Base-by-base conservation (phyloP, 768 basidiomycete genomes). In the Clitopilus passeckerianus region DNA sequence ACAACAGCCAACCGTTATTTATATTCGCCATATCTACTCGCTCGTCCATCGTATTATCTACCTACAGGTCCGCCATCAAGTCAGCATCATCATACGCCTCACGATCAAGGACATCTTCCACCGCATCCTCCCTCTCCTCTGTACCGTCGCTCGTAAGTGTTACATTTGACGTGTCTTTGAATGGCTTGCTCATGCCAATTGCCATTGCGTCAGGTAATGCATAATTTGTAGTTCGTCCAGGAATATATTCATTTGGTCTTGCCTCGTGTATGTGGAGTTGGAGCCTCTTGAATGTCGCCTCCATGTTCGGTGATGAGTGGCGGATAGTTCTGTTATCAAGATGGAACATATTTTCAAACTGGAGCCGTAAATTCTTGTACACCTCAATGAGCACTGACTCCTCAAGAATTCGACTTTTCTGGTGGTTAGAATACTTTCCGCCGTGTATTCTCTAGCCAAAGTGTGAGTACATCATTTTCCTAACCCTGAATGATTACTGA, bases 381-480 rank as follows among this genome's bases (percentile, higher is more conserved):
- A 73, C 62, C 10, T 75, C 64, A 20, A 78, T 70, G 0, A 78
- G 61, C 0, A 68, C 57, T 1, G 75, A 78, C 53, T 76, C 72
- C 10, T 65, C 59, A 3, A 75, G 58, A 10, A 80, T 74, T 0
- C 66, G 60, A 6, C 64, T 46, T 35, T 70, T 68, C 2, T 67
- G 74, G 24, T 66, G 65, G 58, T 77, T 79, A 1, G 73, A 73
- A 4, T 63, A 68, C 7, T 69, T 67, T 0, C 75, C 75, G 0
- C 70, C 71, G 61, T 77, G 71, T 0, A 74, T 71, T 0, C 65
- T 58, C 73, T 75, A 53, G 3, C 3, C 12, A 34, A 6, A 56
- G 35, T 27, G 27, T 15, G 54, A 22, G 16, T 18, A 18, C 52
- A 24, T 10, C 12, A 16, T 3, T 20, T 6, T 5, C 43, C 20